Percentiles rank a stretch among this genome's conserved stretches.
Conservation (phyloP, 257 asterid genomes). For the Solanum appendiculatum region DNA sequence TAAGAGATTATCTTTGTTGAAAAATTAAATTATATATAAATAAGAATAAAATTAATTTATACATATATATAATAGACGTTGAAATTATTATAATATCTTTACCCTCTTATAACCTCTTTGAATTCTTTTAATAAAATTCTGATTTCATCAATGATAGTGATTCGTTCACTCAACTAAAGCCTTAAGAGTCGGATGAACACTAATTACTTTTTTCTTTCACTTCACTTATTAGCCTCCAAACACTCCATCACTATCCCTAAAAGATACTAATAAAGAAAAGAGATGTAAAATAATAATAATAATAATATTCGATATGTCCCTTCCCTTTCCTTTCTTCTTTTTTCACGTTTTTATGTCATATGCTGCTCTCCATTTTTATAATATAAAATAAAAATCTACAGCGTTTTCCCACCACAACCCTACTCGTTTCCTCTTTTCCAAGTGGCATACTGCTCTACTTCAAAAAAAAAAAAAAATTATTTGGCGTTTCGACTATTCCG, state of each 20-base stretch:
- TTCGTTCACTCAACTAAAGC: not conserved
- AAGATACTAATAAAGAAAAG: not conserved
- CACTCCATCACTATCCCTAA: slow-evolving; percentile 11
- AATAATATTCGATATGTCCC: not conserved
- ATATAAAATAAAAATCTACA: not conserved
- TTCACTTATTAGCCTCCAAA: slow-evolving; percentile 2
- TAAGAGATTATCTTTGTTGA: no score
- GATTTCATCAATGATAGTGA: not conserved
- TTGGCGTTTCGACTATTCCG: no score
- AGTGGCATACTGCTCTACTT: not conserved
- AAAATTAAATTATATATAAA: no score
- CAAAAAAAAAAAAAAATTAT: no score
- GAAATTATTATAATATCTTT: no score
- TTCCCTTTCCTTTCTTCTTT: not conserved
- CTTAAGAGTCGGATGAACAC: not conserved
- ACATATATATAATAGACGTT: no score
- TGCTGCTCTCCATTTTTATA: not conserved
- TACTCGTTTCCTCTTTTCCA: not conserved
- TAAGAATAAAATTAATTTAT: no score
- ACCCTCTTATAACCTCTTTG: no score
- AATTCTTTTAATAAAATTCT: not conserved
- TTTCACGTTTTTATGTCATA: not conserved
- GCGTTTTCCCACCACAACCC: not conserved
- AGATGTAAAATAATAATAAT: not conserved
- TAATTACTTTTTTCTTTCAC: not conserved